phyloP scores from a whole-genome alignment of 208 protist species.

The Borovskyia barvae region DNA sequence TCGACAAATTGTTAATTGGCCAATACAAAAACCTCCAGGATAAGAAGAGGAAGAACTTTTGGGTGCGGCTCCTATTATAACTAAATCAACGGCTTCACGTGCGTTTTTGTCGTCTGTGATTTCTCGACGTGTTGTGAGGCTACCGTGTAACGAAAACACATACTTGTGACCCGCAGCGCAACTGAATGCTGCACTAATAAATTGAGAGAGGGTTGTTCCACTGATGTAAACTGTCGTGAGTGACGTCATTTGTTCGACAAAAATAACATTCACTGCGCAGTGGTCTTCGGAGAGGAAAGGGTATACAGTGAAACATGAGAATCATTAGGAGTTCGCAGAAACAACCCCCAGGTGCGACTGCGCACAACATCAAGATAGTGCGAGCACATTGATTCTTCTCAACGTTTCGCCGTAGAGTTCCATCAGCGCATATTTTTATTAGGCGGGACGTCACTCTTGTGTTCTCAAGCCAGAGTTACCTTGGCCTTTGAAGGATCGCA shows the following conservation, averaged over 20 bases:
- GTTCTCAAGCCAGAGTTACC: too few species aligned
- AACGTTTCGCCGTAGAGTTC: too few species aligned
- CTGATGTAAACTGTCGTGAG: slow-evolving; percentile 40
- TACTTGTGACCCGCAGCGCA: slow-evolving; percentile 15
- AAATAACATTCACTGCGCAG: too few species aligned
- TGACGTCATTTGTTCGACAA: too few species aligned
- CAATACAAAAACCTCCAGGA: slow-evolving; percentile 16
- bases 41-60: not conserved
- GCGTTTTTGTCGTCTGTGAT: slow-evolving; percentile 37
- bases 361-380: too few species aligned
- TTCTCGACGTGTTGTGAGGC: slow-evolving; percentile 17
- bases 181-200: slow-evolving; percentile 34
- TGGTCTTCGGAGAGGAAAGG: not conserved
- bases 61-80: slow-evolving; percentile 32
- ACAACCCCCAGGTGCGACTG: too few species aligned
- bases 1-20: slow-evolving; percentile 37
- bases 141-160: slow-evolving; percentile 36
- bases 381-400: too few species aligned
- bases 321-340: too few species aligned
- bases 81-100: slow-evolving; percentile 19
- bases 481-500: too few species aligned
- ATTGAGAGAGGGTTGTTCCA: slow-evolving; percentile 41
- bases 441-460: too few species aligned
- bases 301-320: not conserved
- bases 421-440: too few species aligned